Conservation (phyloP, 176 grass and related monocot genomes). For the Tillandsia leiboldiana region DNA sequence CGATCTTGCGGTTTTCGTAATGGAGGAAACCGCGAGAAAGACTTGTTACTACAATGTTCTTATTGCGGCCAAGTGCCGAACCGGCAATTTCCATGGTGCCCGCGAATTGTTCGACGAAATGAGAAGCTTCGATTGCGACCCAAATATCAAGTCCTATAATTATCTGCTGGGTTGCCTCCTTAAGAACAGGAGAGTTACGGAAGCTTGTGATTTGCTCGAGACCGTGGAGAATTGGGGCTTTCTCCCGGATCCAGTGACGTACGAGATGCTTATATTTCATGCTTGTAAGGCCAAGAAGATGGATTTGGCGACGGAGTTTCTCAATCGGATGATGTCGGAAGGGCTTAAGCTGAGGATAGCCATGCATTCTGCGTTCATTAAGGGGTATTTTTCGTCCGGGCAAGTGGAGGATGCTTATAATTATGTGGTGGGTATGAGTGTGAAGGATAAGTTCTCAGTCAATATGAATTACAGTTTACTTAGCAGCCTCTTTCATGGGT, state of each 20-base stretch:
- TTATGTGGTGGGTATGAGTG: constrained; percentile 54
- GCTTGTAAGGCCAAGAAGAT: constrained; percentile 52
- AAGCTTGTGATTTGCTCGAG: constrained; percentile 65
- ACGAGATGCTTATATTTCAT: constrained; percentile 56
- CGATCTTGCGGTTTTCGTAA: constrained; percentile 44
- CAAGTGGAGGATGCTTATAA: constrained; percentile 39
- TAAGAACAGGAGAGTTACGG: constrained; percentile 41
- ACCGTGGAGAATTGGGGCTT: constrained; percentile 42
- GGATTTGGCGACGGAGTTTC: constrained; percentile 47
- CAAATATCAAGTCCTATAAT: constrained; percentile 65
- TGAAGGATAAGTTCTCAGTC: constrained; percentile 37
- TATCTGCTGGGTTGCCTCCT: constrained; percentile 71
- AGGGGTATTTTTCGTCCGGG: constrained; percentile 46
- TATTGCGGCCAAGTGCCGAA: constrained; percentile 47
- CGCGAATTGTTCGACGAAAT: constrained; percentile 69
- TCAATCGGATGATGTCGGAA: constrained; percentile 46
- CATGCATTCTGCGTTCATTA: constrained; percentile 71
- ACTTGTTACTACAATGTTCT: constrained; percentile 59
- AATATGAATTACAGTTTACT: constrained; percentile 80
- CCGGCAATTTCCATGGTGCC: constrained; percentile 50
- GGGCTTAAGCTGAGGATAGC: constrained; percentile 48
- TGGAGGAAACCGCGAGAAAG: constrained; percentile 41
- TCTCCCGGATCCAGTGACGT: constrained; percentile 41
- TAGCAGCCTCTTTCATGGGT: constrained; percentile 33
- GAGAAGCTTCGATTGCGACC: constrained; percentile 42